phyloP scores from a whole-genome alignment of 148 eudicot species.

The Heliamphora exappendiculata region DNA sequence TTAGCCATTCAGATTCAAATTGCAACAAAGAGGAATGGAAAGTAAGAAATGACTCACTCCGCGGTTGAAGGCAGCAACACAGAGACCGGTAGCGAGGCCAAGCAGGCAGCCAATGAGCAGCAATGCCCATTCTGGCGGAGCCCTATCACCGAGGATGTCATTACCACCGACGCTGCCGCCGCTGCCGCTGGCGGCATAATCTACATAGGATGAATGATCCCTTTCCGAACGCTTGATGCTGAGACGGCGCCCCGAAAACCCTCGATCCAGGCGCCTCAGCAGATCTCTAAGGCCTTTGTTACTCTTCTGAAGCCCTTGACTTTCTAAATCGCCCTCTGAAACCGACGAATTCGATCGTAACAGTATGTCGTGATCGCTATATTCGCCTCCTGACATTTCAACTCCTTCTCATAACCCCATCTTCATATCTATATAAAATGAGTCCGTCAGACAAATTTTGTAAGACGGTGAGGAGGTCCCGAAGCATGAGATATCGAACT shows the following conservation, averaged over 20 bases:
- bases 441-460: neutral
- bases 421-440: neutral
- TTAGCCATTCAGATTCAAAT: slow-evolving; percentile 2
- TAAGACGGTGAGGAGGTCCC: too few relatives aligned
- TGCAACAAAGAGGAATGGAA: neutral
- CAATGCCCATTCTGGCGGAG: slow-evolving; percentile 96
- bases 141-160: slow-evolving; percentile 49
- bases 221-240: slow-evolving; percentile 20
- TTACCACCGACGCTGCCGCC: slow-evolving; percentile 24
- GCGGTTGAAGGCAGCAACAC: slow-evolving; percentile 82
- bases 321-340: slow-evolving; percentile 33
- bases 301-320: slow-evolving; percentile 6
- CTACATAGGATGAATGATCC: slow-evolving; percentile 13
- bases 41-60: slow-evolving; percentile 44
- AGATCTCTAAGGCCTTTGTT: slow-evolving; percentile 28
- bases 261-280: slow-evolving; percentile 41
- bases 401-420: neutral
- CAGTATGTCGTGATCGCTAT: slow-evolving; percentile 25
- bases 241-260: slow-evolving; percentile 29
- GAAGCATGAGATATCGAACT: neutral
- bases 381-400: slow-evolving; percentile 30
- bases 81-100: slow-evolving; percentile 92
- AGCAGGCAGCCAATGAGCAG: slow-evolving; percentile 86
- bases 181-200: slow-evolving; percentile 12
- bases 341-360: slow-evolving; percentile 37